Evolutionary conservation across 2,329 filamentous ascomycete genomes (phyloP).

Genomic region (Hymenoscyphus infarciens): DNA sequence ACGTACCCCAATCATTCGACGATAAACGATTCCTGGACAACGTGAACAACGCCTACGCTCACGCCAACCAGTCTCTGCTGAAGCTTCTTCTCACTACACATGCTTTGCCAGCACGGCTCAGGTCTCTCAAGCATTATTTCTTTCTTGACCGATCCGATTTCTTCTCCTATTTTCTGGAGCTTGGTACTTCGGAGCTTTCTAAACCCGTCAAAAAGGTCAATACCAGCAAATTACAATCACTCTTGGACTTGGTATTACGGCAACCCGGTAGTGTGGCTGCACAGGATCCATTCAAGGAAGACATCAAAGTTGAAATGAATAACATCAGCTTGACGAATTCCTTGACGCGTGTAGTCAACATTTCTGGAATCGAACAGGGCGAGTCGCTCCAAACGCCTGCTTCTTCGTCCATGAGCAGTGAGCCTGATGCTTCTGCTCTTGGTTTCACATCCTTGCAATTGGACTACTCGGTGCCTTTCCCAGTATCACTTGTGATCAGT

Average conservation of each 20-base stretch:
- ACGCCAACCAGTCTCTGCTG: conserved; percentile 91
- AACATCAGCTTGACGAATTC: conserved; percentile 89
- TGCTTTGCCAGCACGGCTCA: conserved; percentile 78
- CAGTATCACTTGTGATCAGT: conserved; percentile 90
- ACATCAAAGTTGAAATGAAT: conserved; percentile 97
- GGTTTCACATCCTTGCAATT: conserved; percentile 92
- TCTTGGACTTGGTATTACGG: conserved; percentile 86
- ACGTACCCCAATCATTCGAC: conserved; percentile 90
- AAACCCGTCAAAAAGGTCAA: conserved; percentile 78
- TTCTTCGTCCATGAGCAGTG: conserved; percentile 57
- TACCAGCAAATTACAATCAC: conserved; percentile 73
- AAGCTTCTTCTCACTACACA: conserved; percentile 90
- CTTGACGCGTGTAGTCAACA: conserved; percentile 93
- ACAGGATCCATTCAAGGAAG: conserved; percentile 95
- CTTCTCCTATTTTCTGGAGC: conserved; percentile 95
- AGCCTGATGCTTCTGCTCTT: conserved; percentile 80
- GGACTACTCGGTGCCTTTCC: conserved; percentile 92
- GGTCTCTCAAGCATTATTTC: conserved; percentile 97
- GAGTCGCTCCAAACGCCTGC: conserved; percentile 73
- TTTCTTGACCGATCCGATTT: conserved; percentile 98
- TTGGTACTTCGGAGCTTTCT: conserved; percentile 82
- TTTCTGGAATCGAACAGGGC: conserved; percentile 90
- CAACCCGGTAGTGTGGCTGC: conserved; percentile 93
- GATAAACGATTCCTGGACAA: conserved; percentile 92
- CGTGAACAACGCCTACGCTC: conserved; percentile 89